Evolutionary conservation across 2,329 filamentous ascomycete genomes (phyloP).

Genomic region (Pseudopyricularia javanii): DNA sequence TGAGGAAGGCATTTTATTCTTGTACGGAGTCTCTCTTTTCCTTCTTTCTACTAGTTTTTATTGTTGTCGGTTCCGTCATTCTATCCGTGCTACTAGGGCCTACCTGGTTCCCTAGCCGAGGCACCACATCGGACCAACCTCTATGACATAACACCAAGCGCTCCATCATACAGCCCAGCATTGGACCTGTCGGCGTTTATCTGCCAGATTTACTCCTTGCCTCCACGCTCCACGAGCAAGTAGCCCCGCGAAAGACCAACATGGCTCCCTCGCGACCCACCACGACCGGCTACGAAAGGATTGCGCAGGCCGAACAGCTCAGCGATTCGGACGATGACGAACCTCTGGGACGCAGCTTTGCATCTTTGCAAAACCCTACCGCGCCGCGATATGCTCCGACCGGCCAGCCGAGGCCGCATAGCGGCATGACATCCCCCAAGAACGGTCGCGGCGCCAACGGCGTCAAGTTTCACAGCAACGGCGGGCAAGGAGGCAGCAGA

Average conservation of each 20-base stretch:
- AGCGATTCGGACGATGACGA: conserved; percentile 59
- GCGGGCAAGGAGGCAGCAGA: conserved; percentile 19
- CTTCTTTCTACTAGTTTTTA: no score
- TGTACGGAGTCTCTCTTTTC: no score
- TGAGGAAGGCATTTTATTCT: no score
- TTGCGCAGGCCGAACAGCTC: conserved; percentile 68
- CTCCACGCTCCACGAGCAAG: background rate
- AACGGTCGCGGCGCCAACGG: conserved; percentile 12
- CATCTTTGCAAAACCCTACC: conserved; percentile 38
- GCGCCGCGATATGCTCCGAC: conserved; percentile 54
- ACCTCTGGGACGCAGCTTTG: conserved; percentile 34
- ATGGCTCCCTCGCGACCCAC: conserved; percentile 60
- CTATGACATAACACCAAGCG: no score
- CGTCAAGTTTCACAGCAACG: background rate
- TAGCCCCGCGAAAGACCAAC: conserved; percentile 10
- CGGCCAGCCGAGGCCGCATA: conserved; percentile 46
- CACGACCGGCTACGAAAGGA: conserved; percentile 73
- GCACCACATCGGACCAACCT: no score
- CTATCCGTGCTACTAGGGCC: background rate
- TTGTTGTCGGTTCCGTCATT: background rate
- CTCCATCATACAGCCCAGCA: no score
- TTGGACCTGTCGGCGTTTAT: no score
- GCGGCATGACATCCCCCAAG: conserved; percentile 46
- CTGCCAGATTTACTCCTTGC: background rate
- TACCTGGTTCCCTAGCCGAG: no score